Evolutionary conservation across 257 asterid species (phyloP).

Genomic region (Solanum virginianum): DNA sequence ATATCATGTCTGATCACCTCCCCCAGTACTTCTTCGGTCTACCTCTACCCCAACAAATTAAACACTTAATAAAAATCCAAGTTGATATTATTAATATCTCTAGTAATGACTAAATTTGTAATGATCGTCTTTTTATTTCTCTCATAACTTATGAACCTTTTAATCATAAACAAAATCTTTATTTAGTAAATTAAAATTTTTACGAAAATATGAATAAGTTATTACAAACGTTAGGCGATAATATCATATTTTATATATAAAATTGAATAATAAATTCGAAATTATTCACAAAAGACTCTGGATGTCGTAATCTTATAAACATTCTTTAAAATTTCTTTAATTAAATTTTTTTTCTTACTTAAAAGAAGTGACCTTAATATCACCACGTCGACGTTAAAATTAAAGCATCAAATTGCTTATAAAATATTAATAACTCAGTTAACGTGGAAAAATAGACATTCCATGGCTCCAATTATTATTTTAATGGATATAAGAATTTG

Average conservation of each 20-base stretch:
- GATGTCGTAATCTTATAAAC: background rate
- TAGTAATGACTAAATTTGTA: background rate
- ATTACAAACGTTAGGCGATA: background rate
- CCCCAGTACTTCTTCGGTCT: too few relatives aligned
- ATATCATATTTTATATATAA: background rate
- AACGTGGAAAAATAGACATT: background rate
- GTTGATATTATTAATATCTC: background rate
- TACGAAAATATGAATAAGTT: background rate
- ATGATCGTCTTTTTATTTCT: background rate
- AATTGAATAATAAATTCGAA: background rate
- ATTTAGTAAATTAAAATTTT: too few relatives aligned
- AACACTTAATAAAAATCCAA: slow-evolving; percentile 1
- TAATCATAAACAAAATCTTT: too few relatives aligned
- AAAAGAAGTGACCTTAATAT: slow-evolving; percentile 3
- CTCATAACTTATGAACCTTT: background rate
- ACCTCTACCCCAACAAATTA: too few relatives aligned
- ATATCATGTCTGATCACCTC: too few relatives aligned
- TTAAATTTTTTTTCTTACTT: background rate
- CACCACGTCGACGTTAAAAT: slow-evolving; percentile 20
- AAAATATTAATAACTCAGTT: background rate
- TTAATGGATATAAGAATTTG: background rate
- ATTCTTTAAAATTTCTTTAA: background rate
- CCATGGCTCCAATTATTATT: background rate
- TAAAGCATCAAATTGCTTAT: background rate
- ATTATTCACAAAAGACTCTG: background rate